Base-by-base conservation (phyloP, 148 eudicot species). In the Drosera capensis region DNA sequence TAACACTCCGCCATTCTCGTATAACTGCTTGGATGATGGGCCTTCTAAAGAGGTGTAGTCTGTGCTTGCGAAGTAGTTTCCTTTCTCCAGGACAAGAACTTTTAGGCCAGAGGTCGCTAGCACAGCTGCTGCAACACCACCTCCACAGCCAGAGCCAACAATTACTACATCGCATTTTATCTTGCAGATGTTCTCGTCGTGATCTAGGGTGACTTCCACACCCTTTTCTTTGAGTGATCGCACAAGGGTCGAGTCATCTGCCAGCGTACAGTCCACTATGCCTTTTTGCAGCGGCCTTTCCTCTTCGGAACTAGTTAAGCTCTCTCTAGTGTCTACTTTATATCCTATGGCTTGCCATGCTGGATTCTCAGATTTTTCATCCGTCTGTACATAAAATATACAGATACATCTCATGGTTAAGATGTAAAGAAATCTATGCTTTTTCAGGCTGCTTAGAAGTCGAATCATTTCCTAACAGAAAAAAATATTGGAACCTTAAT, bases 121-220 rank as follows among this genome's bases (percentile, higher is more conserved):
- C 47, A 72, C 49, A 0, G 77, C 79, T 1, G 88, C 88, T 2
- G 88, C 82, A 16, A 80, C 82, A 13, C 72, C 82, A 23, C 88
- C 88, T 0, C 88, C 88, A 46, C 80, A 67, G 5, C 82, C 87
- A 0, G 88, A 80, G 15, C 88, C 88, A 8, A 79, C 62, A 13
- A 80, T 70, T 1, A 75, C 74, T 1, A 50, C 79, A 26, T 80
- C 88, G 44, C 88, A 80, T 49, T 69, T 44, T 39, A 80, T 57
- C 52, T 44, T 72, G 60, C 52, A 67, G 12, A 49, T 18, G 40
- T 68, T 41, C 11, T 54, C 23, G 28, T 50, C 12, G 5, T 49
- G 46, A 26, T 72, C 65, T 43, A 72, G 70, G 7, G 29, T 47
- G 41, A 76, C 80, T 17, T 43, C 26, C 0, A 80, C 66, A 43